Base-by-base conservation (phyloP, 2,329 filamentous ascomycete genomes). In the Chrysoporthe puriensis region DNA sequence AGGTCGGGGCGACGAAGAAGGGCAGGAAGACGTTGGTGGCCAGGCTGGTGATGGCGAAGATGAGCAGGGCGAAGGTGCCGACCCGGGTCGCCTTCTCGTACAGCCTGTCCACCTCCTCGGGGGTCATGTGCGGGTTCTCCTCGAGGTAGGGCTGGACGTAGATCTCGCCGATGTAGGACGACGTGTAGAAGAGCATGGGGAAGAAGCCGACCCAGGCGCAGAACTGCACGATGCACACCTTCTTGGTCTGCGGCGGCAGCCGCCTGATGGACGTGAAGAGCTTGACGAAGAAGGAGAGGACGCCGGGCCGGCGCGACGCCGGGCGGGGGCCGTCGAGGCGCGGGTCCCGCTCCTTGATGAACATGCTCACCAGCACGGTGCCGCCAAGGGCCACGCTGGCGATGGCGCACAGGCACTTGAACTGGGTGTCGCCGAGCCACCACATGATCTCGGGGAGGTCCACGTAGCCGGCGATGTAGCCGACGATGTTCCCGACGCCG, bases 141-240 rank as follows among this genome's bases (percentile, higher is more conserved):
- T 89, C 84, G 63, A 97, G 89, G 72, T 86, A 91, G 0, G 93
- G 93, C 75, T 97, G 91, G 21, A 93, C 91, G 73, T 97, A 97
- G 66, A 98, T 92, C 76, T 97, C 93, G 70, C 92, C 94, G 72
- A 97, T 91, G 77, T 96, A 98, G 21, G 93, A 96, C 1, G 94
- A 97, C 5, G 93, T 93, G 81, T 98, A 98, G 80, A 97, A 97
- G 2, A 98, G 85, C 77, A 97, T 94, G 0, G 94, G 94, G 74
- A 97, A 98, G 88, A 95, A 97, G 63, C 93, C 95, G 66, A 97
- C 90, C 94, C 94, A 98, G 5, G 93, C 93, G 69, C 90, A 94
- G 73, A 95, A 88, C 76, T 96, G 92, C 0, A 94, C 91, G 71
- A 89, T 82, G 75, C 94, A 97, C 48, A 97, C 93, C 71, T 88